A percentile compares a stretch with the other conserved stretches of the same genome.
Conservation (phyloP, 768 basidiomycete species). For the Mycena belliarum region DNA sequence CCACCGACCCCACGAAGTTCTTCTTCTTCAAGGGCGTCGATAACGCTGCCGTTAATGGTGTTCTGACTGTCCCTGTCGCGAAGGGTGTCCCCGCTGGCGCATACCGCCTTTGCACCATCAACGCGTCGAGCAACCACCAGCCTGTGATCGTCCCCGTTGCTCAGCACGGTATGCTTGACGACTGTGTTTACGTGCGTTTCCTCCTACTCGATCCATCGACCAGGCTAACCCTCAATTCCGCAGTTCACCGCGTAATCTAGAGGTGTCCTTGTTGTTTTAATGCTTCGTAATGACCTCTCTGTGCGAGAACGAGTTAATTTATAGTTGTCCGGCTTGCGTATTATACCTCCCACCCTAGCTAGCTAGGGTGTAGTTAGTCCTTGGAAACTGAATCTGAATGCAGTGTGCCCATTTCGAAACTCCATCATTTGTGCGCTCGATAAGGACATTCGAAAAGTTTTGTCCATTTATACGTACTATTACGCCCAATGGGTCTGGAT, state of each 20-base stretch:
- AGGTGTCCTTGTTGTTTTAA: neutral
- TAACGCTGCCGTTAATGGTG: slow-evolving; percentile 40
- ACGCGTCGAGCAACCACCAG: slow-evolving; percentile 50
- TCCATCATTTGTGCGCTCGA: too few species aligned
- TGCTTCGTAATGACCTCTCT: neutral
- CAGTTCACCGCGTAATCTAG: neutral
- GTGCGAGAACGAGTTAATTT: neutral
- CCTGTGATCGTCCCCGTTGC: slow-evolving; percentile 48
- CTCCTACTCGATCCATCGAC: neutral
- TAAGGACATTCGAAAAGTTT: too few species aligned
- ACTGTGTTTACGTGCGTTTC: slow-evolving; percentile 40
- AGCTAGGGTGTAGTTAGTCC: slow-evolving; percentile 5
- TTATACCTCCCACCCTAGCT: neutral
- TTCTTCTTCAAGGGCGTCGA: slow-evolving; percentile 67
- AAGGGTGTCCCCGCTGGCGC: slow-evolving; percentile 55
- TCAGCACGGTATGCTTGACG: slow-evolving; percentile 54
- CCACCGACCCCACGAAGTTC: slow-evolving; percentile 37
- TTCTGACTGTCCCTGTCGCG: slow-evolving; percentile 35
- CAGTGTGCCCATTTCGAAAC: neutral
- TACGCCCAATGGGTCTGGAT: too few species aligned
- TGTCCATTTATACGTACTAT: too few species aligned
- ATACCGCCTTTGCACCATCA: slow-evolving; percentile 61
- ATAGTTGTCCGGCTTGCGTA: neutral
- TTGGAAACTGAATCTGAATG: slow-evolving; percentile 5
- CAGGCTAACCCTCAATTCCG: neutral